Base-by-base conservation (phyloP, 176 grass and related monocot species). In the Oryza meyeriana region DNA sequence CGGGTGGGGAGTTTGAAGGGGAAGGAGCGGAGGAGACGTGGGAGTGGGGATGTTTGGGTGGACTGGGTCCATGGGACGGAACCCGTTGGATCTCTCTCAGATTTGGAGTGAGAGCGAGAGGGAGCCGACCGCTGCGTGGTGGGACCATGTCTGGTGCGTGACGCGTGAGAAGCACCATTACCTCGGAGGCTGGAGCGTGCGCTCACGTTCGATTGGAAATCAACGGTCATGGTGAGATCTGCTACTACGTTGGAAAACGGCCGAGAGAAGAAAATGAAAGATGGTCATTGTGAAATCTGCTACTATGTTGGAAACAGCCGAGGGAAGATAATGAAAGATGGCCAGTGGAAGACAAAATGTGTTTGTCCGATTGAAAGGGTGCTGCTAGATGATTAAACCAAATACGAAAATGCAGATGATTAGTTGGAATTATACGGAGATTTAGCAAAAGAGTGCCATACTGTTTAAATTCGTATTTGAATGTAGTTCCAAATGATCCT, bases 81-180 rank as follows among this genome's bases (percentile, higher is more conserved):
- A 76, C 40, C 71, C 77, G 77, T 85, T 81, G 64, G 82, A 85
- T 89, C 38, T 59, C 75, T 88, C 38, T 61, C 75, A 25, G 72
- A 55, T 77, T 69, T 20, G 62, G 5, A 33, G 38, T 20, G 71
- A 3, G 27, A 27, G 69, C 22, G 13, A 29, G 24, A n/a, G n/a
- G 22, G 40, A 42, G 27, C 30, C 29, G 66, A 58, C 8, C 7
- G 42, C 17, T 40, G 24, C 12, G 18, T 17, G 1, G 39, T 48
- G 61, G 85, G 62, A 13, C 35, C 78, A 17, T 8, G n/a, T 45
- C 64, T 63, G 72, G 72, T 76, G 64, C 73, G 57, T 22, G 74
- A 88, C 52, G 66, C 66, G 58, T 77, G 55, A 82, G 40, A 52
- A 25, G 44, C 79, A 76, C 63, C 63, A 45, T 33, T 26, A 40